These are phyloP conservation scores for Microglena sp. DNA, from an alignment of 139 green algal species.

Conservation along the genomic window DNA sequence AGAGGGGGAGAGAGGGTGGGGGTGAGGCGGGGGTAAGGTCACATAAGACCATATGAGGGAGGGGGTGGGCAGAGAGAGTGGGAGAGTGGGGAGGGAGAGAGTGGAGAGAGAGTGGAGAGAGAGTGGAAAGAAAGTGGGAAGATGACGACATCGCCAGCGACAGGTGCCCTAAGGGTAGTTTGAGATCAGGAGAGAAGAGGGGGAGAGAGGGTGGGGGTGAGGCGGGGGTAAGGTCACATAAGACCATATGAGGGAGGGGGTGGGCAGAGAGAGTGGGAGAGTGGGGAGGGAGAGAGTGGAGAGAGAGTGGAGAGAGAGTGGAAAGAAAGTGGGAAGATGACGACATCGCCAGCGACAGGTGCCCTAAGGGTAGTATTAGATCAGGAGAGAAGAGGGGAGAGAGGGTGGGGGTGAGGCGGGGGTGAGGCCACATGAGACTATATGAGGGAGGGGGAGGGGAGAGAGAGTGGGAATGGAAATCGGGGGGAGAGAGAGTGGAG, in stretches of 20 bases:
- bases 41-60: no score
- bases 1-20: no score
- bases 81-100: neutral
- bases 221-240: no score
- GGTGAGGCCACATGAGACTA: no score
- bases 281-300: neutral
- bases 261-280: no score
- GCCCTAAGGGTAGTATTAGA: constrained; percentile 17
- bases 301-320: neutral
- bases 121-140: constrained; percentile 54
- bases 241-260: no score
- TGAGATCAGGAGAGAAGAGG: neutral
- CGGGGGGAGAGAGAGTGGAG: neutral
- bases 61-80: no score
- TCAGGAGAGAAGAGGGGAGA: neutral
- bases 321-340: constrained; percentile 85
- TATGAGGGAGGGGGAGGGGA: no score
- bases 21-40: no score
- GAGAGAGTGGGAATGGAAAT: no score
- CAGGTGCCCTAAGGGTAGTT: constrained; percentile 32
- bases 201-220: no score
- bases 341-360: constrained; percentile 72
- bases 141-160: constrained; percentile 85
- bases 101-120: neutral
- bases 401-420: no score